Base-by-base conservation (phyloP, 495 filamentous ascomycete genomes). In the Penicillium lagena region DNA sequence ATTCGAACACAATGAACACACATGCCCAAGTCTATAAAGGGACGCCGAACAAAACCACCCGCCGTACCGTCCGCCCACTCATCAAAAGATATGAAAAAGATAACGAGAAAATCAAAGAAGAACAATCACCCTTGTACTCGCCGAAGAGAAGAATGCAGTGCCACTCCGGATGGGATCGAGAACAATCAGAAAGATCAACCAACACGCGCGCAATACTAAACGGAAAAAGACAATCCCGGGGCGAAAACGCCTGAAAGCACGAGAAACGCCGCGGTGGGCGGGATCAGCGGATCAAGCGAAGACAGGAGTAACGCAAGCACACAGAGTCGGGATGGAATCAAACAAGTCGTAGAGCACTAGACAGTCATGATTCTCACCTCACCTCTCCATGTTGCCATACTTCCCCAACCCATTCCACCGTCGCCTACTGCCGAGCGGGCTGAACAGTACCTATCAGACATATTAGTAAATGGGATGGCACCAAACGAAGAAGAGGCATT, bases 11-110 rank as follows among this genome's bases (percentile, higher is more conserved):
- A 55, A 58, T 62, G 55, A 46, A 52, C 55, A 56, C 51, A 69
- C 66, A 71, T 71, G 67, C 67, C 67, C 67, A 62, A 54, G 63
- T 71, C 67, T 71, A 71, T 71, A 51, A 52, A 60, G 63, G 62
- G 67, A 71, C 67, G 67, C 67, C 67, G 52, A 55, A 67, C 53
- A 56, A 68, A 66, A 56, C 58, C 65, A 62, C 61, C 63, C 60
- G 52, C 64, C 58, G 63, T 57, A 56, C 64, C 58, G 51, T 62
- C 64, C 51, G 51, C 56, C 59, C 63, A 60, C 56, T 55, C 58
- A 59, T 61, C 55, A 52, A 54, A 54, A 47, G 49, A 55, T 41
- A 54, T 52, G 43, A 45, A 41, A 59, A 61, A 58, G 52, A 39
- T 17, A 1, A 17, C 1, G 15, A 39, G 46, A 60, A 58, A 50